Evolutionary conservation across 345 rosid genomes (phyloP).

Genomic region (Eucalyptus pauciflora): DNA sequence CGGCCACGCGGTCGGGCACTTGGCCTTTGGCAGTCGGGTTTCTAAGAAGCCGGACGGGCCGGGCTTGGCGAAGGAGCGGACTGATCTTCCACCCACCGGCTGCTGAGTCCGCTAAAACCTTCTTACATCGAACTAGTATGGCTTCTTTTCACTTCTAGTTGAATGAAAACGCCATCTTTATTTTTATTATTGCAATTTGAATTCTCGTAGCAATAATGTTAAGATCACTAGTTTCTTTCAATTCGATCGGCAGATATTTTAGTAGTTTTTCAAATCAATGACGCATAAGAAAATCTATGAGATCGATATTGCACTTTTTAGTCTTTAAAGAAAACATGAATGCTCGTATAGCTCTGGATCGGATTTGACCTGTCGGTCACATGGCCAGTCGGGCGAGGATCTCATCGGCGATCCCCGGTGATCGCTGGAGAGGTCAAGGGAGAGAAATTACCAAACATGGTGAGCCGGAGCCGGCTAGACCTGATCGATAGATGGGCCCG

Average conservation of each 20-base stretch:
- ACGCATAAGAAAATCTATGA: background rate
- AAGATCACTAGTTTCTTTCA: background rate
- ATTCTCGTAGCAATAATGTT: background rate
- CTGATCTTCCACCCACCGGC: constrained; percentile 14
- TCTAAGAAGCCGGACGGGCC: constrained; percentile 1
- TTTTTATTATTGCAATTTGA: background rate
- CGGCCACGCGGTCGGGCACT: constrained; percentile 56
- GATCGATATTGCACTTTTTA: background rate
- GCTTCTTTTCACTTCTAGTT: background rate
- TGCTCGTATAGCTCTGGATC: background rate
- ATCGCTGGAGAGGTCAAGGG: background rate
- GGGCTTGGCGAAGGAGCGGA: background rate
- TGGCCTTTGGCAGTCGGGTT: constrained; percentile 41
- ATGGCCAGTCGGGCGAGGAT: background rate
- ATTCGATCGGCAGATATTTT: background rate
- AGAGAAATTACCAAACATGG: background rate
- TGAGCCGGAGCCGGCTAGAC: background rate
- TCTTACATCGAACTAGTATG: background rate
- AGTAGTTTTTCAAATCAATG: background rate
- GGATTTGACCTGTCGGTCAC: background rate
- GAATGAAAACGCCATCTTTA: background rate
- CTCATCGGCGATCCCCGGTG: background rate
- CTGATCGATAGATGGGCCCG: background rate
- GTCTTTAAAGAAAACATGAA: background rate
- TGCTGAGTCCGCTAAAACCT: background rate